Base-by-base conservation (phyloP, 805 yeast genomes). In the Hanseniaspora guilliermondii region DNA sequence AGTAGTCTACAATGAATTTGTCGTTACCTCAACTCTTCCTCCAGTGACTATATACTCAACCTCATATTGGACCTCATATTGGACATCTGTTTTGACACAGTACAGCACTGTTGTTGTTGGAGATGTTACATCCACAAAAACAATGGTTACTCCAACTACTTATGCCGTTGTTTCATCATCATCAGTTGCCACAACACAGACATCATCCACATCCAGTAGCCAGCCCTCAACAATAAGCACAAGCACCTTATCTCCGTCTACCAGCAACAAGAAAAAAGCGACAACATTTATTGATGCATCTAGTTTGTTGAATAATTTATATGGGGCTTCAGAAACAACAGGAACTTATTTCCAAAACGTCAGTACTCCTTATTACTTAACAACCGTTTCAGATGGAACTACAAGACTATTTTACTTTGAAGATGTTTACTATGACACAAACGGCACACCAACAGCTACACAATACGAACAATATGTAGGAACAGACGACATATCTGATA, bases 1-100 rank as follows among this genome's bases (percentile, higher is more conserved):
- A 46, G 67, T 64, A 27, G 68, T 68, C 36, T 68, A 68, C 61
- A 64, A 67, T 57, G 63, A 66, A 56, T 65, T 65, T 53, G 66
- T 67, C 52, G 56, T 64, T 25, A 68, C 70, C 16, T 65, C 65
- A 36, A 67, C 70, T 11, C 55, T 68, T 17, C 61, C 59, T 53
- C 70, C 71, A 11, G 68, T 69, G 1, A 64, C 64, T 12, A 63
- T 65, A 8, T 60, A 61, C 36, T 65, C 64, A 33, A 62, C 62
- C 41, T 55, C 57, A 2, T 55, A 49, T 44, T 55, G 56, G 56
- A 68, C 71, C 8, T 57, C 62, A 24, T 64, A 65, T 46, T 68
- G 65, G 55, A 67, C 70, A 5, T 58, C 60, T 32, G 59, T 59
- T 30, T 61, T 67, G 19, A 58, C 64, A 11, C 45, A 47, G 6